These are phyloP conservation scores for Favolaschia claudopus DNA, from an alignment of 768 basidiomycete genomes.

Conservation along the genomic window DNA sequence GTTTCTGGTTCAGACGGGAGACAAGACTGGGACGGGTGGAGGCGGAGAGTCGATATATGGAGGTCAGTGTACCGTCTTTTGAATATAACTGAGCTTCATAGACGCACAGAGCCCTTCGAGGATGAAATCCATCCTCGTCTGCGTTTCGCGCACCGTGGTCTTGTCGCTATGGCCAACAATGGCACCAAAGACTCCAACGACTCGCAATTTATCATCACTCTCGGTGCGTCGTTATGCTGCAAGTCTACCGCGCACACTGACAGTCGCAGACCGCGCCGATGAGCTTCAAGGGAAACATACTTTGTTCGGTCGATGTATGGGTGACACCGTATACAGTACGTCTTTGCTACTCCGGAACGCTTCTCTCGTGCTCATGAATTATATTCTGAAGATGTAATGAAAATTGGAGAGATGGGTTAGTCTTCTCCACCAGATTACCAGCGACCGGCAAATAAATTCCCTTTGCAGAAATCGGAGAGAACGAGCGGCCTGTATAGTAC, in stretches of 20 bases:
- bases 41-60: constrained; percentile 97
- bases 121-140: constrained; percentile 95
- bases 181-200: constrained; percentile 89
- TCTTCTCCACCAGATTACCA: background rate
- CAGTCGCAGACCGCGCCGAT: constrained; percentile 77
- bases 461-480: constrained; percentile 68
- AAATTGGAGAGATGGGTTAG: constrained; percentile 90
- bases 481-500: constrained; percentile 84
- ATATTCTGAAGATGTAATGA: constrained; percentile 74
- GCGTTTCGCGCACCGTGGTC: constrained; percentile 87
- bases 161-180: constrained; percentile 94
- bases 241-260: background rate
- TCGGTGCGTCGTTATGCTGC: constrained; percentile 57
- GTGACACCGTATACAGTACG: constrained; percentile 90
- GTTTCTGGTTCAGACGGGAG: constrained; percentile 95
- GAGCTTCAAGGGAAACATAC: constrained; percentile 96
- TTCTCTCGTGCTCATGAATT: background rate
- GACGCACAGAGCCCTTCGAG: constrained; percentile 81
- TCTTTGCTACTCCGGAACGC: constrained; percentile 19
- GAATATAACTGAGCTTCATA: background rate
- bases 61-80: constrained; percentile 49
- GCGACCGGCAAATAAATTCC: constrained; percentile 1
- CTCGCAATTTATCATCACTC: constrained; percentile 95
- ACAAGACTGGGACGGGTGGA: constrained; percentile 87
- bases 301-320: constrained; percentile 88